phyloP scores from a whole-genome alignment of 2,329 filamentous ascomycete species.

The Colletotrichum sp. region DNA sequence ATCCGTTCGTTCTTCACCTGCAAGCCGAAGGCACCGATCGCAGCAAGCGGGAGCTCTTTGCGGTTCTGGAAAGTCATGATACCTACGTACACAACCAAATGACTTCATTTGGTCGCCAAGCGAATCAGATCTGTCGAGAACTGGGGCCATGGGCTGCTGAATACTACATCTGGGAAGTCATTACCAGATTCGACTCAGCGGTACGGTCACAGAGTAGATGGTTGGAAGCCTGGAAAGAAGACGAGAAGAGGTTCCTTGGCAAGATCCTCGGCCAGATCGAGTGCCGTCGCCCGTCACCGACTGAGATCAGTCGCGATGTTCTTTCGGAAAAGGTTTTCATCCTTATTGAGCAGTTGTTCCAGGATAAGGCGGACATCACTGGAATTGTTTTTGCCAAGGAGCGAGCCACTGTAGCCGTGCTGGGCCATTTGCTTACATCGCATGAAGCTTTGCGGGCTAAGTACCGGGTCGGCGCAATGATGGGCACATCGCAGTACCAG shows the following conservation, averaged over 20 bases:
- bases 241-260: slow-evolving; percentile 62
- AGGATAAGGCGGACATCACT: slow-evolving; percentile 44
- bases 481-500: slow-evolving; percentile 53
- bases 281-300: slow-evolving; percentile 21
- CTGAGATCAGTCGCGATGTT: slow-evolving; percentile 24
- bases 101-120: slow-evolving; percentile 55
- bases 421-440: slow-evolving; percentile 60
- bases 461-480: slow-evolving; percentile 58
- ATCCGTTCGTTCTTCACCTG: slow-evolving; percentile 64
- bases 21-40: slow-evolving; percentile 43
- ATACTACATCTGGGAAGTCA: slow-evolving; percentile 62
- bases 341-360: slow-evolving; percentile 58
- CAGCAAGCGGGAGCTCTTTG: slow-evolving; percentile 41
- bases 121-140: slow-evolving; percentile 55
- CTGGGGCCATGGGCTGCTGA: slow-evolving; percentile 75
- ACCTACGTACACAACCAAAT: slow-evolving; percentile 63
- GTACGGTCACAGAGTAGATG: slow-evolving; percentile 25
- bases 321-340: slow-evolving; percentile 63
- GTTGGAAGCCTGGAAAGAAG: slow-evolving; percentile 47
- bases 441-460: slow-evolving; percentile 52
- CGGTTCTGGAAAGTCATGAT: slow-evolving; percentile 44
- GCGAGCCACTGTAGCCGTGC: slow-evolving; percentile 63
- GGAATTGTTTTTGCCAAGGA: slow-evolving; percentile 74
- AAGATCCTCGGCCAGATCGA: slow-evolving; percentile 46
- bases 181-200: slow-evolving; percentile 37